Conservation (phyloP, 2,329 filamentous ascomycete genomes). For the Trichoderma afroharzianum region DNA sequence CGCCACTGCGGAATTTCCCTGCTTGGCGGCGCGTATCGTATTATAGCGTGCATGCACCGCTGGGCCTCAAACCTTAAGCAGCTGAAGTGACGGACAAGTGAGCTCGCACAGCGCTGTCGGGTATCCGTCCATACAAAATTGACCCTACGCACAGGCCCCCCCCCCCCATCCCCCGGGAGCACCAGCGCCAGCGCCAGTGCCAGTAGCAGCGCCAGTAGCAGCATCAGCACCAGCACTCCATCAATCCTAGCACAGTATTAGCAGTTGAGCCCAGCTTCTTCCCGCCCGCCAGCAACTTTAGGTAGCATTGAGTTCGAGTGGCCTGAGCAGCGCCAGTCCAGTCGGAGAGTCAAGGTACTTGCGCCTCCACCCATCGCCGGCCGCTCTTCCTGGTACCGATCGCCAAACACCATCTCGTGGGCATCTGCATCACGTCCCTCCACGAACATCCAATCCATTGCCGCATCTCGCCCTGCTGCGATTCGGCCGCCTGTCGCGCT, state of each 20-base stretch:
- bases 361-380: not conserved
- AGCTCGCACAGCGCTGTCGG: not conserved
- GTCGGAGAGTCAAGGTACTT: not conserved
- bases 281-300: not conserved
- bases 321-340: not conserved
- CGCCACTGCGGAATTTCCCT: not conserved
- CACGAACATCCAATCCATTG: conserved; percentile 11
- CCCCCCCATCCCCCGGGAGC: not conserved
- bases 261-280: not conserved
- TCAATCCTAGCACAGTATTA: no score
- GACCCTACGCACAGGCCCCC: not conserved
- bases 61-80: not conserved
- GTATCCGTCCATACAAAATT: not conserved
- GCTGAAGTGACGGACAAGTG: not conserved
- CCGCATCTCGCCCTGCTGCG: conserved; percentile 7
- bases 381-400: conserved; percentile 7
- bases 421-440: conserved; percentile 18
- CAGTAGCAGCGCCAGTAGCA: not conserved
- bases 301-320: not conserved
- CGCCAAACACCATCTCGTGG: conserved; percentile 18
- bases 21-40: not conserved
- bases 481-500: conserved; percentile 13
- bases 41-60: not conserved
- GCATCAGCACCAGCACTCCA: not conserved
- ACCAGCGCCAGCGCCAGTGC: not conserved